Base-by-base conservation (phyloP, 163 green algal genomes). In the Trebouxia gelatinosa region DNA sequence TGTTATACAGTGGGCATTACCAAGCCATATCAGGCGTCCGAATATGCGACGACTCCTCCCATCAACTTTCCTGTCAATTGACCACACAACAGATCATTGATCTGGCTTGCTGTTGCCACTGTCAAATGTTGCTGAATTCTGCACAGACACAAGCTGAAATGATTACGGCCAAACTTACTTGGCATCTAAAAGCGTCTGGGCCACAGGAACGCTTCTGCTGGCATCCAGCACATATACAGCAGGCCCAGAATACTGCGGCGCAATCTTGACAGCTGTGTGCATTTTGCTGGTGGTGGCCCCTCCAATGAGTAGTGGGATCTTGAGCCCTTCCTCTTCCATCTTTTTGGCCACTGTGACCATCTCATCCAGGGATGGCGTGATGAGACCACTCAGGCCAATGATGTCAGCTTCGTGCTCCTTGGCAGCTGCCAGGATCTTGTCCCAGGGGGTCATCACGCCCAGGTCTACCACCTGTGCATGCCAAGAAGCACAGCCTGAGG, bases 251-350 rank as follows among this genome's bases (percentile, higher is more conserved):
- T 98, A 99, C 65, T 90, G 87, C 2, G 95, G 94, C 21, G 89
- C 91, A 38, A 99, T 94, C 92, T 99, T 99, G 28, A 99, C 96
- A 0, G 96, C 96, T 0, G 96, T 99, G 91, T 99, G 95, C 95
- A 99, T 98, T 87, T 98, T 97, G 84, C 85, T 94, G 23, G 96
- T 99, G 29, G 96, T 99, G 51, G 96, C 96, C 7, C 96, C 96
- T 38, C 96, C 96, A 68, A 99, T 97, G 5, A 99, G 92, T 54
- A 99, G 84, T 4, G 96, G 93, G 26, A 87, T 86, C 75, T 91
- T 94, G 68, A 99, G 68, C 48, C 92, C 92, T 17, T 87, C 83
- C 79, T 97, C 93, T 86, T 99, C 90, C 93, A 98, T 97, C 77
- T 91, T 90, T 84, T 94, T 95, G 37, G 92, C 96, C 13, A 99